Conservation (phyloP, 176 grass and related monocot genomes). For the Zoysia japonica region DNA sequence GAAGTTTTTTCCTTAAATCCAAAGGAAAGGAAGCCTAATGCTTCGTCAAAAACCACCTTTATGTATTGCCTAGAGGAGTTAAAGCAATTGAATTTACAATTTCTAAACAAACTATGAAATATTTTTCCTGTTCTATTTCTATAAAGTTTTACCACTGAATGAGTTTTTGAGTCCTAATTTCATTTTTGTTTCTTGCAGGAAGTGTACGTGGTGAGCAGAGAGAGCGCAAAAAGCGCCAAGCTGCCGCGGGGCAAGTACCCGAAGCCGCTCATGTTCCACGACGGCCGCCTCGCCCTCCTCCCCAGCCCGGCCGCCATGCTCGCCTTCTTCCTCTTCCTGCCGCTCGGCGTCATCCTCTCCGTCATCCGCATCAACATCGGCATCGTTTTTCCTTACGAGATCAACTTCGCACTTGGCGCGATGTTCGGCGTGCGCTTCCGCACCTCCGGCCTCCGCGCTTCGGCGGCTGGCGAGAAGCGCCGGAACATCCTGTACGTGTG, state of each 20-base stretch:
- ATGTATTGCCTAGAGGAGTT: too few relatives aligned
- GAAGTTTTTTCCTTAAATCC: too few relatives aligned
- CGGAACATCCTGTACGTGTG: slow-evolving; percentile 74
- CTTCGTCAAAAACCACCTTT: too few relatives aligned
- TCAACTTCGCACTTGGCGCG: slow-evolving; percentile 21
- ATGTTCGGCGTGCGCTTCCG: slow-evolving; percentile 57
- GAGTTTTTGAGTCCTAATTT: background rate
- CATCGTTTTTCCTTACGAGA: slow-evolving; percentile 59
- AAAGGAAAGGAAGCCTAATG: too few relatives aligned
- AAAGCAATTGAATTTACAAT: too few relatives aligned
- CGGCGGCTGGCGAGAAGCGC: background rate
- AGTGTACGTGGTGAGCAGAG: slow-evolving; percentile 51
- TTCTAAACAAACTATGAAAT: background rate
- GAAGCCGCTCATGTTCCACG: slow-evolving; percentile 91
- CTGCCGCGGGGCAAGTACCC: slow-evolving; percentile 73
- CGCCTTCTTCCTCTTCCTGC: slow-evolving; percentile 71
- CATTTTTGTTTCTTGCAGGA: slow-evolving; percentile 44
- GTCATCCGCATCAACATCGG: slow-evolving; percentile 59
- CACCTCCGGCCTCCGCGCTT: slow-evolving; percentile 9
- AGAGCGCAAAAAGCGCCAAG: slow-evolving; percentile 33
- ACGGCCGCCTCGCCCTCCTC: slow-evolving; percentile 79
- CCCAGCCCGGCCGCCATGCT: slow-evolving; percentile 58
- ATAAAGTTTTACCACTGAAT: background rate
- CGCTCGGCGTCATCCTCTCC: slow-evolving; percentile 60
- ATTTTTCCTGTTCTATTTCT: background rate